Evolutionary conservation across 805 yeast genomes (phyloP).

Genomic region (Yueomyces sinensis): DNA sequence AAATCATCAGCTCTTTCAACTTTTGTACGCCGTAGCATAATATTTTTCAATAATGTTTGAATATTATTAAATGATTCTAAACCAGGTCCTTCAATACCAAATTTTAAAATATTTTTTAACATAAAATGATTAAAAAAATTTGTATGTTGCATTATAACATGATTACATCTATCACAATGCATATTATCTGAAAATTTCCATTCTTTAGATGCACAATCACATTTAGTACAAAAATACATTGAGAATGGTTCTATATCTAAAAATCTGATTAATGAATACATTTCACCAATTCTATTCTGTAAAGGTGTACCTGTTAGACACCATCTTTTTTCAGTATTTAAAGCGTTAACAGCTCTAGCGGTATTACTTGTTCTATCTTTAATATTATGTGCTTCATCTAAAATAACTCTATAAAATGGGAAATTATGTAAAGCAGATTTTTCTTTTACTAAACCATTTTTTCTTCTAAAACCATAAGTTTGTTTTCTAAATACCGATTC

Average conservation of each 20-base stretch:
- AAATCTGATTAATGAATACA: slow-evolving; percentile 83
- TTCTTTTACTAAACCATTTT: slow-evolving; percentile 58
- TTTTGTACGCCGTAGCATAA: slow-evolving; percentile 91
- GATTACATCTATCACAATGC: slow-evolving; percentile 78
- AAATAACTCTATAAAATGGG: slow-evolving; percentile 68
- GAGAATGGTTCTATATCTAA: slow-evolving; percentile 77
- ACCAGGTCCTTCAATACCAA: slow-evolving; percentile 75
- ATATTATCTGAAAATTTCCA: slow-evolving; percentile 82
- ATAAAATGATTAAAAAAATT: slow-evolving; percentile 93
- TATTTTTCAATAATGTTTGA: slow-evolving; percentile 57
- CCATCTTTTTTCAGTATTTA: slow-evolving; percentile 67
- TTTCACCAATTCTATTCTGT: slow-evolving; percentile 92
- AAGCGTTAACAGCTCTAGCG: slow-evolving; percentile 74
- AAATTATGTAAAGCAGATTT: slow-evolving; percentile 60
- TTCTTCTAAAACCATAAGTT: slow-evolving; percentile 67
- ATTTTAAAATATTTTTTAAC: slow-evolving; percentile 84
- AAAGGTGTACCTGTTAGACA: slow-evolving; percentile 94
- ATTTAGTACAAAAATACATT: slow-evolving; percentile 82
- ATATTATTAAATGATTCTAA: slow-evolving; percentile 62
- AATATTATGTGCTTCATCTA: slow-evolving; percentile 97
- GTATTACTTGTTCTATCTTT: slow-evolving; percentile 91
- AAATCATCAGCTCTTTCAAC: slow-evolving; percentile 94
- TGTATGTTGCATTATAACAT: slow-evolving; percentile 88
- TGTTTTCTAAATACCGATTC: slow-evolving; percentile 82
- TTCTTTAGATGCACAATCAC: slow-evolving; percentile 68